phyloP scores from a whole-genome alignment of 441 rosid species.

The Erodium trifolium region DNA sequence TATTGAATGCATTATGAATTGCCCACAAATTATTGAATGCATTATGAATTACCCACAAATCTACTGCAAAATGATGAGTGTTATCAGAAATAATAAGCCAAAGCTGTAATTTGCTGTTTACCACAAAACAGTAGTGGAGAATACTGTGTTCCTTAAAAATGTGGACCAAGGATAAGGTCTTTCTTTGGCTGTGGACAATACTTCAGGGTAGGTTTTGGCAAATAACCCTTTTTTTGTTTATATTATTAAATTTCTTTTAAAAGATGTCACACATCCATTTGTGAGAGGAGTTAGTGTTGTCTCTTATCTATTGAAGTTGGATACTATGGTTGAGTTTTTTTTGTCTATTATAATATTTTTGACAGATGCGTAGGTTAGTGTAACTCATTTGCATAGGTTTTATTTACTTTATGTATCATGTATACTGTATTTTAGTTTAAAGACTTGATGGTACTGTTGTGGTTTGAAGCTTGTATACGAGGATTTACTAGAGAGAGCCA shows the following conservation, averaged over 20 bases:
- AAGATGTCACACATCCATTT: background rate
- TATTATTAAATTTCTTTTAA: background rate
- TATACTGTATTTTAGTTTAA: background rate
- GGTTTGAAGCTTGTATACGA: constrained; percentile 67
- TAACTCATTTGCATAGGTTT: constrained; percentile 7
- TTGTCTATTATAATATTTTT: background rate
- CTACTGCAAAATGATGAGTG: no score
- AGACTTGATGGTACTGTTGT: constrained; percentile 7
- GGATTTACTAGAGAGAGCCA: constrained; percentile 72
- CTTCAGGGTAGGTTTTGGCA: no score
- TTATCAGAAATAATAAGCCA: no score
- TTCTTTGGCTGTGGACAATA: no score
- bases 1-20: no score
- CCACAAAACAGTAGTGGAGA: no score
- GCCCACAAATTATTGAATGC: no score
- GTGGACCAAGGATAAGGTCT: no score
- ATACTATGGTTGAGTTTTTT: background rate
- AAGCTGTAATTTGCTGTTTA: no score
- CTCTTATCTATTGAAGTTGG: background rate
- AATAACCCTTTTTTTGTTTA: background rate
- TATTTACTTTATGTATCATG: background rate
- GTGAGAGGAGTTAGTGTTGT: background rate
- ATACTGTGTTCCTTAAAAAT: no score
- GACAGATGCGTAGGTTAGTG: background rate
- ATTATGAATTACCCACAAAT: no score